These are phyloP conservation scores for Panicum miliaceum DNA, from an alignment of 176 grass and related monocot genomes.

Conservation along the genomic window DNA sequence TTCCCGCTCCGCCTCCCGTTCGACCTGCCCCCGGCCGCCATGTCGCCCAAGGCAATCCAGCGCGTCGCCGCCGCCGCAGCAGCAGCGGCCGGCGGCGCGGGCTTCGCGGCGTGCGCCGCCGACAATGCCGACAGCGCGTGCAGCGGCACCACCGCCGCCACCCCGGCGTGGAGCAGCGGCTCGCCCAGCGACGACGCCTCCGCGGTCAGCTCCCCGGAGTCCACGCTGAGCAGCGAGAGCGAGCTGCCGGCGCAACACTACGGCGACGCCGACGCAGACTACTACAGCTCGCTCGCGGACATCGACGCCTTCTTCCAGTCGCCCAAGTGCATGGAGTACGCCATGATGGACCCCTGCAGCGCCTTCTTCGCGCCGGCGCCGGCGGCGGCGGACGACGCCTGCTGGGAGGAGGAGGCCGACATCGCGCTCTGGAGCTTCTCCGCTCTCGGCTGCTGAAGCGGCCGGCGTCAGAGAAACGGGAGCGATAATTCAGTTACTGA, in stretches of 20 bases:
- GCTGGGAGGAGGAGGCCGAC: constrained; percentile 65
- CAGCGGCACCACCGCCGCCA: neutral
- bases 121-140: neutral
- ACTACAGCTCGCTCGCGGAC: constrained; percentile 50
- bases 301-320: constrained; percentile 81
- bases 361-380: constrained; percentile 52
- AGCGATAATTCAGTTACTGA: constrained; percentile 30
- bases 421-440: constrained; percentile 88
- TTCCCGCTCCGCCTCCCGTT: constrained; percentile 64
- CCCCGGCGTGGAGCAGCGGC: constrained; percentile 23
- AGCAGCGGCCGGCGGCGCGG: neutral
- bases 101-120: neutral
- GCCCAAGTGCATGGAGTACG: constrained; percentile 83
- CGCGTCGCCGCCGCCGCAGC: constrained; percentile 67
- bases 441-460: constrained; percentile 44
- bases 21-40: constrained; percentile 44
- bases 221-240: constrained; percentile 10
- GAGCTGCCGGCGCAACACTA: neutral
- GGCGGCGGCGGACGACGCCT: constrained; percentile 23
- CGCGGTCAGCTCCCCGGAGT: constrained; percentile 39
- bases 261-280: neutral
- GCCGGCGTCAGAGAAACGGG: neutral
- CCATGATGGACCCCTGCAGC: constrained; percentile 71
- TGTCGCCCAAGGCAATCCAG: constrained; percentile 90
- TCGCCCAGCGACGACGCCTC: constrained; percentile 25